Conservation (phyloP, 108 stramenopile genomes). For the Mediolabrus comicus region DNA sequence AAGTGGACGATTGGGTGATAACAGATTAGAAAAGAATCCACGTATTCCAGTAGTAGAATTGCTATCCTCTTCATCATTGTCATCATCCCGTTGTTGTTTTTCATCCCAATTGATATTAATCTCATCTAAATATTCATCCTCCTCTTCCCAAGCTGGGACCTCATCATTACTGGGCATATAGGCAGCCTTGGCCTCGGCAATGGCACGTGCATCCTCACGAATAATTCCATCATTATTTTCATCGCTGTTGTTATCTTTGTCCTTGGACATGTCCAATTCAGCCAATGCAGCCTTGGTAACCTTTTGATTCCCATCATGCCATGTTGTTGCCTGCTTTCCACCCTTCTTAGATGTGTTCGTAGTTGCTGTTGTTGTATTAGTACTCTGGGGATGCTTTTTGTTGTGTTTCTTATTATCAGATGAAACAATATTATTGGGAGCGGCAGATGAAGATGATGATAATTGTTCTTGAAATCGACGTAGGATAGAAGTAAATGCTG, state of each 20-base stretch:
- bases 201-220: conserved; percentile 54
- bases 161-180: conserved; percentile 87
- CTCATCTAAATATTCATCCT: conserved; percentile 42
- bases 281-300: conserved; percentile 77
- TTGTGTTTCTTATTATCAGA: conserved; percentile 20
- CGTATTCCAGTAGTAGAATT: conserved; percentile 30
- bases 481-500: conserved; percentile 28
- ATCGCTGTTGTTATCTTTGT: conserved; percentile 6
- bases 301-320: conserved; percentile 83
- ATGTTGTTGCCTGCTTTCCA: conserved; percentile 78
- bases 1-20: conserved; percentile 51
- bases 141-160: conserved; percentile 69
- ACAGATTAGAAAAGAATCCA: conserved; percentile 55
- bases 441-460: conserved; percentile 2
- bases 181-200: conserved; percentile 85
- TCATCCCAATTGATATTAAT: conserved; percentile 34
- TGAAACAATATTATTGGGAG: conserved; percentile 7
- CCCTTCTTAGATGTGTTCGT: conserved; percentile 25
- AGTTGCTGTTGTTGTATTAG: background rate
- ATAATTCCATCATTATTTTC: conserved; percentile 17
- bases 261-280: conserved; percentile 68
- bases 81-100: conserved; percentile 10
- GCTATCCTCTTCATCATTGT: conserved; percentile 43
- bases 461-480: conserved; percentile 44
- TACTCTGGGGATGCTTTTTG: too few relatives aligned